A percentile compares a stretch with the other conserved stretches of the same genome.
These are phyloP conservation scores for Arabidopsis hybrid DNA, from an alignment of 441 rosid species.

Conservation along the genomic window DNA sequence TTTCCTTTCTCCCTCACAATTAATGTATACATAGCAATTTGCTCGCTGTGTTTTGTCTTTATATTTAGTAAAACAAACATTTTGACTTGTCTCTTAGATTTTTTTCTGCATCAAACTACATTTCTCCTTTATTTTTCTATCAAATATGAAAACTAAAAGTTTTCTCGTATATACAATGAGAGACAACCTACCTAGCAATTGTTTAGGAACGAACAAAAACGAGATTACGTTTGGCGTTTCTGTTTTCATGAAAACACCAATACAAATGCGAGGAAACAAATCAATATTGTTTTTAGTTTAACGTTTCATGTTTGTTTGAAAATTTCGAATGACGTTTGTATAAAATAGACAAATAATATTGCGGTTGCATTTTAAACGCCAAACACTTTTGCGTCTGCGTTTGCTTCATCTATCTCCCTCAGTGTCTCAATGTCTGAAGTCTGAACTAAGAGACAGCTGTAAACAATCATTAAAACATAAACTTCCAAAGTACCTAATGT, in stretches of 20 bases:
- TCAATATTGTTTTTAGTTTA: constrained; percentile 5
- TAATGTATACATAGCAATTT: constrained; percentile 18
- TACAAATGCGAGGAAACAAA: constrained; percentile 1
- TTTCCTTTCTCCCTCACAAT: constrained; percentile 21
- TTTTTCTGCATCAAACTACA: constrained; percentile 8
- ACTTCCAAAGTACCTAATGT: constrained; percentile 19
- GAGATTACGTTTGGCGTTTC: not conserved
- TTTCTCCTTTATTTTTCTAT: constrained; percentile 3
- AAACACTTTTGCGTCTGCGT: constrained; percentile 16
- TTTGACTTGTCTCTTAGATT: not conserved
- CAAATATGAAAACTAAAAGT: not conserved
- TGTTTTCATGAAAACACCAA: not conserved
- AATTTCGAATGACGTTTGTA: not conserved
- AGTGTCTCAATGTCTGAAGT: constrained; percentile 18
- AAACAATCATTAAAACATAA: constrained; percentile 31
- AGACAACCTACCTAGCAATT: not conserved
- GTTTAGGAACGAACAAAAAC: not conserved
- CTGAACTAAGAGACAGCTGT: constrained; percentile 37
- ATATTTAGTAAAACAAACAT: constrained; percentile 7
- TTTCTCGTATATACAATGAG: too few relatives aligned
- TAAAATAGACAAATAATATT: not conserved
- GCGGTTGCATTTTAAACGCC: not conserved
- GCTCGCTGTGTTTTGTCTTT: constrained; percentile 20
- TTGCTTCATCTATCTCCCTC: constrained; percentile 23
- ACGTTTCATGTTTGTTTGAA: not conserved